Evolutionary conservation across 768 basidiomycete species (phyloP).

Genomic region (Lactarius vividus): DNA sequence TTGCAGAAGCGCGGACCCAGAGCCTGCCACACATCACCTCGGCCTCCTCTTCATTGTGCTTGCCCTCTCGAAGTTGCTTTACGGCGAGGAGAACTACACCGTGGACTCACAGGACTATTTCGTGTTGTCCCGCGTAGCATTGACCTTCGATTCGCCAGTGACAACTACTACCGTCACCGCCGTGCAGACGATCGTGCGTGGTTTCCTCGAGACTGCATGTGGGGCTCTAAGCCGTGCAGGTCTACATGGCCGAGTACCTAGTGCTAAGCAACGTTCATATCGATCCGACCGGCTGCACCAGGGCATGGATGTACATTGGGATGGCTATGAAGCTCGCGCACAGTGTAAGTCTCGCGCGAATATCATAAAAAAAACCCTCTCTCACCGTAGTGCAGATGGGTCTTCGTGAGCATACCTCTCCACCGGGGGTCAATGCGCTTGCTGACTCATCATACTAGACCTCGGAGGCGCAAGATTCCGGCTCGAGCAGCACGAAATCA

Average conservation of each 20-base stretch:
- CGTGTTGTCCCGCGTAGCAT: conserved; percentile 51
- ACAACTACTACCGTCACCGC: conserved; percentile 51
- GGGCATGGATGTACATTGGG: conserved; percentile 57
- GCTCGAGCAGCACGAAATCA: conserved; percentile 43
- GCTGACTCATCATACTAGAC: conserved; percentile 39
- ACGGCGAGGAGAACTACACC: conserved; percentile 48
- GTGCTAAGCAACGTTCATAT: conserved; percentile 53
- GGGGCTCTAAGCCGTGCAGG: conserved; percentile 32
- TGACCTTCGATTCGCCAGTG: conserved; percentile 48
- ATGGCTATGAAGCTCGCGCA: conserved; percentile 56
- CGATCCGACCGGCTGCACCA: conserved; percentile 42
- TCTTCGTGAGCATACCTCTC: conserved; percentile 43
- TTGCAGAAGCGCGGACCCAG: conserved; percentile 40
- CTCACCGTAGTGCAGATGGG: conserved; percentile 42
- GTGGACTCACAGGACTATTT: conserved; percentile 62
- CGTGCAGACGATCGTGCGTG: conserved; percentile 54
- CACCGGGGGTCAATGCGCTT: conserved; percentile 11
- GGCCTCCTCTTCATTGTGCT: conserved; percentile 65
- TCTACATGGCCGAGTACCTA: conserved; percentile 47
- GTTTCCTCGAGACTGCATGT: conserved; percentile 25
- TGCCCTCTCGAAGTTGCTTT: conserved; percentile 63
- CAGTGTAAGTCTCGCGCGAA: conserved; percentile 45
- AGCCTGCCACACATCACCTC: conserved; percentile 48
- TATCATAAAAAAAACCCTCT: conserved; percentile 2
- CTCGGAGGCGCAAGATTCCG: conserved; percentile 61